Evolutionary conservation across 2,329 filamentous ascomycete genomes (phyloP).

Genomic region (Alternaria metachromatica): DNA sequence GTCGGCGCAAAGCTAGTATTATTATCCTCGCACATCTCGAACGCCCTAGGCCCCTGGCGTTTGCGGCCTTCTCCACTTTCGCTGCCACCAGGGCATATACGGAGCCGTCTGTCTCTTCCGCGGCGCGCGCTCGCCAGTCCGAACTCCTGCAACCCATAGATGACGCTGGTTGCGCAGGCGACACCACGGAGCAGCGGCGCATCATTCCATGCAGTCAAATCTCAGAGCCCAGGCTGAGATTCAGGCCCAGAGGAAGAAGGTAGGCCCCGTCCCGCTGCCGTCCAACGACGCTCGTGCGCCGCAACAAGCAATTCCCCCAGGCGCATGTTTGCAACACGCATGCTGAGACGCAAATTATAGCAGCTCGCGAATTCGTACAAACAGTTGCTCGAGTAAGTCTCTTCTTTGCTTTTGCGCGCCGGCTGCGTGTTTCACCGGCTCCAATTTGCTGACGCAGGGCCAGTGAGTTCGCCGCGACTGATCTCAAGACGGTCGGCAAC

Average conservation of each 20-base stretch:
- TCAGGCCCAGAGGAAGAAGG: conserved; percentile 67
- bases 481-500: conserved; percentile 91
- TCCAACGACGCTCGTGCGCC: conserved; percentile 2
- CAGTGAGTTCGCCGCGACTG: conserved; percentile 92
- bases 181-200: conserved; percentile 39
- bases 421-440: conserved; percentile 2
- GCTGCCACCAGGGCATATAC: conserved; percentile 13
- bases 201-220: conserved; percentile 54
- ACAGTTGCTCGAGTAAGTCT: conserved; percentile 85
- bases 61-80: conserved; percentile 22
- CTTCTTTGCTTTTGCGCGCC: conserved; percentile 5
- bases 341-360: conserved; percentile 17
- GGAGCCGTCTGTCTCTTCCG: conserved; percentile 18
- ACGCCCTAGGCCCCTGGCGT: conserved; percentile 32
- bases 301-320: conserved; percentile 10
- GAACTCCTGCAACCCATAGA: conserved; percentile 30
- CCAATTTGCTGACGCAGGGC: conserved; percentile 26
- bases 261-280: conserved; percentile 33
- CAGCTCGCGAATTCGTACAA: conserved; percentile 97
- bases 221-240: conserved; percentile 61
- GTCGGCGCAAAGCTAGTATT: conserved; percentile 7
- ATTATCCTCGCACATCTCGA: conserved; percentile 8
- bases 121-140: conserved; percentile 33
- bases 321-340: neutral
- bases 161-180: conserved; percentile 44